These are phyloP conservation scores for Gastroboletus turbinatus DNA, from an alignment of 1,284 basidiomycete genomes.

Conservation along the genomic window DNA sequence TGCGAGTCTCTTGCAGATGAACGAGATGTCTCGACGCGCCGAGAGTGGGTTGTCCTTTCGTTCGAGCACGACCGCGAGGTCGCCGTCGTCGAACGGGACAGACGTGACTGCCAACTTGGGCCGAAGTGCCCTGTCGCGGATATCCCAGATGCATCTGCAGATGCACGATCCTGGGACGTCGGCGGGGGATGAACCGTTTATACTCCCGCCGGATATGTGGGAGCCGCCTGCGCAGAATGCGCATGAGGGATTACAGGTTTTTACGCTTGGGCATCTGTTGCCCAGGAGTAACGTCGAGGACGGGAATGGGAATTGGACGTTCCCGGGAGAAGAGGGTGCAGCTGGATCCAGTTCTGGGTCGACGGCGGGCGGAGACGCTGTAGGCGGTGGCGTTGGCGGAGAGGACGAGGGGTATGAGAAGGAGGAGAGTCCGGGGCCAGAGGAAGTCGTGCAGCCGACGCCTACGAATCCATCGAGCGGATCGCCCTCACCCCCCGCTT, in stretches of 20 bases:
- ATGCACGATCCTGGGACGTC: constrained; percentile 24
- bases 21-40: constrained; percentile 66
- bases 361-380: not conserved
- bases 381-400: constrained; percentile 6
- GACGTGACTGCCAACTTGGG: constrained; percentile 13
- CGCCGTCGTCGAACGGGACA: constrained; percentile 20
- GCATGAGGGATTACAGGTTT: constrained; percentile 75
- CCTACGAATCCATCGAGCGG: constrained; percentile 23
- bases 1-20: constrained; percentile 67
- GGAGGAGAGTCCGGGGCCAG: constrained; percentile 32
- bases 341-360: constrained; percentile 13
- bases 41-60: constrained; percentile 44
- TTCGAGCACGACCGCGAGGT: constrained; percentile 11
- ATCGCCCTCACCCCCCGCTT: constrained; percentile 21
- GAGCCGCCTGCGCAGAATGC: constrained; percentile 27
- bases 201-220: constrained; percentile 36
- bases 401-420: constrained; percentile 27
- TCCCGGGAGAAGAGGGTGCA: constrained; percentile 37
- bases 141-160: constrained; percentile 29
- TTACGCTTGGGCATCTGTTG: constrained; percentile 79
- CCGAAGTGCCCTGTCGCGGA: constrained; percentile 19
- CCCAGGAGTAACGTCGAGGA: constrained; percentile 56
- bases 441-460: constrained; percentile 35
- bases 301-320: constrained; percentile 58
- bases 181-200: constrained; percentile 38